Percentiles rank a stretch among this genome's conserved stretches.
These are phyloP conservation scores for Pseudoturritis turrita DNA, from an alignment of 345 rosid species.

Conservation along the genomic window DNA sequence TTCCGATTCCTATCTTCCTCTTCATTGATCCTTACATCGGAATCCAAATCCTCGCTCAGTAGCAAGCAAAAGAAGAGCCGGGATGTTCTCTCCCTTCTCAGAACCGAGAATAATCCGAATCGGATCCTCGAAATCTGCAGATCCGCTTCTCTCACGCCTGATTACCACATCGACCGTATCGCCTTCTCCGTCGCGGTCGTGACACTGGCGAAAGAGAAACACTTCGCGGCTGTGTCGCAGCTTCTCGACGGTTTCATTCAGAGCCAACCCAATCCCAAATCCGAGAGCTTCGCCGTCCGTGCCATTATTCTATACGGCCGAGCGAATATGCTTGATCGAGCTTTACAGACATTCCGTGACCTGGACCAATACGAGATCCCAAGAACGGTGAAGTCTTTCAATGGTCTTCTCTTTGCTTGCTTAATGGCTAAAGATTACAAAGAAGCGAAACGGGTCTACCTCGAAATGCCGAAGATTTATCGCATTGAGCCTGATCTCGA, in stretches of 20 bases:
- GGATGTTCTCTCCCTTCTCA: conserved; percentile 66
- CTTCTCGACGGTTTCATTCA: conserved; percentile 56
- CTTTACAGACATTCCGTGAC: conserved; percentile 49
- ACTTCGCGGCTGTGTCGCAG: conserved; percentile 42
- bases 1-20: conserved; percentile 13
- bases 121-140: conserved; percentile 76
- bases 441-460: conserved; percentile 57
- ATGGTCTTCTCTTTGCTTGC: conserved; percentile 64
- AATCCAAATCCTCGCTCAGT: conserved; percentile 38
- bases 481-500: conserved; percentile 54
- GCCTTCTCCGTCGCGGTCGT: conserved; percentile 65
- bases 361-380: conserved; percentile 38
- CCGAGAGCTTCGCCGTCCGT: conserved; percentile 56
- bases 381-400: conserved; percentile 55
- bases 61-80: conserved; percentile 53
- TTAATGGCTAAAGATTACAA: conserved; percentile 44
- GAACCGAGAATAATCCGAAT: conserved; percentile 56
- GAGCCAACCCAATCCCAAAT: conserved; percentile 52
- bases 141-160: conserved; percentile 59
- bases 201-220: conserved; percentile 45
- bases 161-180: conserved; percentile 52
- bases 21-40: conserved; percentile 25
- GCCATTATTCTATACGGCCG: conserved; percentile 69
- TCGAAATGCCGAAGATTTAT: conserved; percentile 50
- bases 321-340: conserved; percentile 68